Evolutionary conservation across 495 filamentous ascomycete genomes (phyloP), one percentile per base, ranked within the genome.

Genomic region (Lophiostoma macrostomum): DNA sequence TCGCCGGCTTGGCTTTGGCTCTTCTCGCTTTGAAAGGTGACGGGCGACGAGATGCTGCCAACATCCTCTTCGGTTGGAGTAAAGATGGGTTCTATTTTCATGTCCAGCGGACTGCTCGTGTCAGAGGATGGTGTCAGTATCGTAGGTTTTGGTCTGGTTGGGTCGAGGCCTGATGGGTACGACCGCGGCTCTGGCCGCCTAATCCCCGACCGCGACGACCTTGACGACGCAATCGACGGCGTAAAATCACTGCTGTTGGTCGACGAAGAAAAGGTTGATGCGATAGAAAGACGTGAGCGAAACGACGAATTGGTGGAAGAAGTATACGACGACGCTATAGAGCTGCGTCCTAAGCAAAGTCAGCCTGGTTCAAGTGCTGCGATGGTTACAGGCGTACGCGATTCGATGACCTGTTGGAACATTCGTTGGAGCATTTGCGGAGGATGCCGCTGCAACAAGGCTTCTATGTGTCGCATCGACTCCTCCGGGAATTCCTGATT

Each of bases 391-490:
- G 13, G 8, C 2, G 19, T 16, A 58, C 55, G 47, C 19, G 45
- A 46, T 11, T 60, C 50, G 16, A 54, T 42, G 27, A 41, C 49
- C 20, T 60, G 56, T 29, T 47, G 41, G 42, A 60, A 60, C 56
- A 60, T 60, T 12, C 56, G n/a, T 43, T 53, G 56, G 36, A 60
- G 53, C 32, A 50, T 25, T 19, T 60, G 48, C 27, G 56, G 56
- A 19, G 39, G 49, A 44, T 60, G 56, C 16, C 56, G 7, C 14
- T 27, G 29, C 23, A 60, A 43, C 42, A 60, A 28, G n/a, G 56
- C 56, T 30, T 60, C 49, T 18, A 60, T 35, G 41, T 60, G 56
- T 20, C 36, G 49, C 49, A 60, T 42, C 27, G 56, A 60, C 19
- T 60, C 56, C 4, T 60, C 56, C 13, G 49, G 49, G 10, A 60